phyloP scores from a whole-genome alignment of 106 monocot genomes.

The Platanthera zijinensis region DNA sequence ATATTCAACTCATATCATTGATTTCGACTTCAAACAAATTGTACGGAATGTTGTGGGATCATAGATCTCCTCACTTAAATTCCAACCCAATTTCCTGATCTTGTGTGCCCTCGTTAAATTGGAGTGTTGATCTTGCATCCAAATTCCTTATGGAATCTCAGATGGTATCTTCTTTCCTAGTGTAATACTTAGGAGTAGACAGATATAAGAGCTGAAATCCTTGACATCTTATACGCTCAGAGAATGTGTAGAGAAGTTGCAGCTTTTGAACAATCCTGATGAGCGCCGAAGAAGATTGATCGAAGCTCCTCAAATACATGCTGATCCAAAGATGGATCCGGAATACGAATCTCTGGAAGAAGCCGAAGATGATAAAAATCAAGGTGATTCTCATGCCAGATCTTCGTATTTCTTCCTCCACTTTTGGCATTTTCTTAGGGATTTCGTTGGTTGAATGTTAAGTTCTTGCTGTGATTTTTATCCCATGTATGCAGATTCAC shows the following conservation, averaged over 20 bases:
- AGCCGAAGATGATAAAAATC: conserved; percentile 27
- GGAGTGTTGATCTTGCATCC: neutral
- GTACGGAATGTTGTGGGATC: too few relatives aligned
- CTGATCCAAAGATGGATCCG: conserved; percentile 64
- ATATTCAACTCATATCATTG: too few relatives aligned
- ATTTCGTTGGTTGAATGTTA: neutral
- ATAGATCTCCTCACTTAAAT: too few relatives aligned
- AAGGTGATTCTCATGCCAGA: conserved; percentile 17
- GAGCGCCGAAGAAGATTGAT: conserved; percentile 36
- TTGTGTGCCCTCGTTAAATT: neutral
- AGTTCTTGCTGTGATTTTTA: neutral
- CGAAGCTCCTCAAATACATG: conserved; percentile 61
- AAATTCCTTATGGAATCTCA: neutral
- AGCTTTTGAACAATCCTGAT: conserved; percentile 49
- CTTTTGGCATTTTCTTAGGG: neutral
- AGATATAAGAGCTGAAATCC: conserved; percentile 7
- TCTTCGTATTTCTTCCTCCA: neutral
- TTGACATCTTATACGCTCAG: conserved; percentile 53
- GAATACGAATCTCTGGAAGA: conserved; percentile 53
- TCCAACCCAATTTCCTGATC: neutral
- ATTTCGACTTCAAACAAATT: too few relatives aligned
- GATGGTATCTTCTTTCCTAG: neutral
- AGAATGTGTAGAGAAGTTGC: conserved; percentile 70
- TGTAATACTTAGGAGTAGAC: neutral
- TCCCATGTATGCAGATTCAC: conserved; percentile 15